These are phyloP conservation scores for Tagetes patula DNA, from an alignment of 129 eudicot genomes.

Conservation along the genomic window DNA sequence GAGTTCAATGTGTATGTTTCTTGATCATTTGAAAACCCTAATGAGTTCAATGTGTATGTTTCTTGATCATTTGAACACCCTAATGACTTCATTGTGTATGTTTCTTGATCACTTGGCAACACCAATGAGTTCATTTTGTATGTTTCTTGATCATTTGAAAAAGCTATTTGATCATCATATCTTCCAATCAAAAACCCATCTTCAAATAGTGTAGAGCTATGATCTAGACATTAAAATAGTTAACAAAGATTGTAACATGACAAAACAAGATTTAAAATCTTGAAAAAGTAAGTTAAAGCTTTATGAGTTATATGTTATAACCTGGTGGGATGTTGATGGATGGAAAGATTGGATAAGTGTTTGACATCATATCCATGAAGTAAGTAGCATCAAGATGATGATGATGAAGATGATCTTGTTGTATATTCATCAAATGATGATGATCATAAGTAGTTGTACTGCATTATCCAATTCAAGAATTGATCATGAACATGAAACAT, in stretches of 20 bases:
- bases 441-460: conserved; percentile 6
- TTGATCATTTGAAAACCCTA: conserved; percentile 13
- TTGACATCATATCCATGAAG: conserved; percentile 26
- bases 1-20: conserved; percentile 13
- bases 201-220: conserved; percentile 6
- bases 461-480: background rate
- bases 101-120: conserved; percentile 14
- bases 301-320: conserved; percentile 1
- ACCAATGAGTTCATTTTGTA: background rate
- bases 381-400: conserved; percentile 36
- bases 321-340: conserved; percentile 41
- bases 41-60: background rate
- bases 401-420: conserved; percentile 28
- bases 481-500: conserved; percentile 10
- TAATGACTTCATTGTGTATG: background rate
- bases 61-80: conserved; percentile 13
- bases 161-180: background rate
- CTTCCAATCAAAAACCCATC: conserved; percentile 3
- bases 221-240: conserved; percentile 12
- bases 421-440: conserved; percentile 12
- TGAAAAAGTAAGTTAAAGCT: background rate
- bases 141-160: conserved; percentile 17
- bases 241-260: background rate
- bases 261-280: background rate
- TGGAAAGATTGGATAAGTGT: conserved; percentile 35